phyloP scores from a whole-genome alignment of 352 stramenopile species.

The Thraustotheca clavata region DNA sequence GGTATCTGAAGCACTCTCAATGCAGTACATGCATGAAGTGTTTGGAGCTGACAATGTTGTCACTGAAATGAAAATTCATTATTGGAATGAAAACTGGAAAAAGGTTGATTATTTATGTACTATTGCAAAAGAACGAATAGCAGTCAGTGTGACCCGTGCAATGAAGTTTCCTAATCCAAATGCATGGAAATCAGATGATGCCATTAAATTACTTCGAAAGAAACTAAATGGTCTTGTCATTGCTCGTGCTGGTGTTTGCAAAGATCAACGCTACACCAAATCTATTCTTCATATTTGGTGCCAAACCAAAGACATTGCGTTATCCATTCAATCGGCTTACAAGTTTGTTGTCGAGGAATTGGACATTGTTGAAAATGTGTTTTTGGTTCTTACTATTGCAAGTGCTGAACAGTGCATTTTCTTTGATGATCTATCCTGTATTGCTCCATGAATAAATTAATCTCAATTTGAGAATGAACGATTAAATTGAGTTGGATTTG shows the following conservation, averaged over 20 bases:
- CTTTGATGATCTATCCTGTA: no score
- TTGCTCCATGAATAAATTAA: no score
- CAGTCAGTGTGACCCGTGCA: slow-evolving; percentile 15
- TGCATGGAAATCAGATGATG: slow-evolving; percentile 1
- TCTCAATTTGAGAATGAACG: no score
- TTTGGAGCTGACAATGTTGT: slow-evolving; percentile 22
- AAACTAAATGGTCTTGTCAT: slow-evolving; percentile 18
- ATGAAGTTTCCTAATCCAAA: slow-evolving; percentile 13
- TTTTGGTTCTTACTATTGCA: no score
- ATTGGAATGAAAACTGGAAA: slow-evolving; percentile 27
- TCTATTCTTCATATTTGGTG: slow-evolving; percentile 22
- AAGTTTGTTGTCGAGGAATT: slow-evolving; percentile 1
- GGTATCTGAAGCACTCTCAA: slow-evolving; percentile 25
- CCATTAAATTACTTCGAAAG: slow-evolving; percentile 8
- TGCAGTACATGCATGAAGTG: slow-evolving; percentile 22
- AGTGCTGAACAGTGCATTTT: no score
- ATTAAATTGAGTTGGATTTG: no score
- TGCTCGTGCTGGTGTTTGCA: slow-evolving; percentile 1
- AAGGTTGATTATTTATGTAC: slow-evolving; percentile 25
- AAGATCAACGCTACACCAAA: slow-evolving; percentile 4
- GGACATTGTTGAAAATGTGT: slow-evolving; percentile 9
- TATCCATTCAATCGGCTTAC: neutral
- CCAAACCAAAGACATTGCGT: slow-evolving; percentile 13
- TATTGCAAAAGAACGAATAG: neutral
- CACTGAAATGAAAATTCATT: slow-evolving; percentile 26